A percentile compares a stretch with the other conserved stretches of the same genome.
phyloP scores from a whole-genome alignment of 208 protist species.

The Leishmania lainsoni region DNA sequence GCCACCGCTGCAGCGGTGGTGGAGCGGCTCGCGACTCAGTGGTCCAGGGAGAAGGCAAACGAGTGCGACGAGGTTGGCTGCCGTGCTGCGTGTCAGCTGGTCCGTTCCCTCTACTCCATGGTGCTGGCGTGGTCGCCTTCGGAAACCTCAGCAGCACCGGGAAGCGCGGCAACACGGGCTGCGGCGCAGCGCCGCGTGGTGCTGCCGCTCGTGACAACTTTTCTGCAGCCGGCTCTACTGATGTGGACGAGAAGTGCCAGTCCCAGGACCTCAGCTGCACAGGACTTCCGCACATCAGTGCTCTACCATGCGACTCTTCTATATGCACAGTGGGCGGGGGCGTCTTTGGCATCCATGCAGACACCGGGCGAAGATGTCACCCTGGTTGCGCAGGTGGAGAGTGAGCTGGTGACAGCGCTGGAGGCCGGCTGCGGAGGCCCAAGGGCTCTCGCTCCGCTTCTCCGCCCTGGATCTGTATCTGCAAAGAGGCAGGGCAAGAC shows the following conservation, averaged over 20 bases:
- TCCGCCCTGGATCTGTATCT: neutral
- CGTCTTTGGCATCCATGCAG: neutral
- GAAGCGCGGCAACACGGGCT: neutral
- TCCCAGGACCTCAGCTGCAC: neutral
- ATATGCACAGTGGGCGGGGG: conserved; percentile 28
- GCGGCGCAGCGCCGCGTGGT: conserved; percentile 27
- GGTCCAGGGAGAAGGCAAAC: neutral
- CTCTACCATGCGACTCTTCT: conserved; percentile 52
- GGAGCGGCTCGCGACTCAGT: conserved; percentile 15
- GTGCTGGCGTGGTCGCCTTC: conserved; percentile 20
- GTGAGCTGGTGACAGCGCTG: conserved; percentile 12
- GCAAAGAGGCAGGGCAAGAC: neutral
- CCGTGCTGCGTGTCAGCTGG: conserved; percentile 21
- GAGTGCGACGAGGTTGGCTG: conserved; percentile 3
- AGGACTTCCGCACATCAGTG: conserved; percentile 19
- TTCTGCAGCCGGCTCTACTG: conserved; percentile 16
- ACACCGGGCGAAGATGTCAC: neutral
- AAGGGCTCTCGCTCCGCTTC: conserved; percentile 1
- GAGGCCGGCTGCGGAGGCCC: conserved; percentile 6
- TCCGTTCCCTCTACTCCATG: conserved; percentile 32
- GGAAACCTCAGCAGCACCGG: conserved; percentile 7
- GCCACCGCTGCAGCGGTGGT: conserved; percentile 26
- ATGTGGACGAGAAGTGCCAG: conserved; percentile 13
- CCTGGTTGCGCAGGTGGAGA: neutral
- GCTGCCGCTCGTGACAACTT: conserved; percentile 20